These are phyloP conservation scores for Malassezia arunalokei DNA, from an alignment of 1,284 basidiomycete species.

Conservation along the genomic window DNA sequence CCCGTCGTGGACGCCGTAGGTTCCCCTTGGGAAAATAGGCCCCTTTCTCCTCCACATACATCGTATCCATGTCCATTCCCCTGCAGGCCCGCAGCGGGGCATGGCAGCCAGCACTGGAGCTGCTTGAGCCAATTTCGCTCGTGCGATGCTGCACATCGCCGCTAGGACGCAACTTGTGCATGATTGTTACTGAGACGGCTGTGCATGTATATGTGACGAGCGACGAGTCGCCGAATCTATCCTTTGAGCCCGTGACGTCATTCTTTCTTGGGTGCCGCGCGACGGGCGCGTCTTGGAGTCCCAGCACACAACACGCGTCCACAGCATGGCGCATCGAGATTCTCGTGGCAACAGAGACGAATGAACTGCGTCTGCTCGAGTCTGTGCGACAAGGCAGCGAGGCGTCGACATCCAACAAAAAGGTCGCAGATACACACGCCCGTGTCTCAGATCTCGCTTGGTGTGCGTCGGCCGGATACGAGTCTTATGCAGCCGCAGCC, in stretches of 20 bases:
- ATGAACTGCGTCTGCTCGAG: slow-evolving; percentile 6
- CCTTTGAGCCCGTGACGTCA: slow-evolving; percentile 5
- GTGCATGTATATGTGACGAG: slow-evolving; percentile 1
- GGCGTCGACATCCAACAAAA: background rate
- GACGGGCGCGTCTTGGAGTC: slow-evolving; percentile 8
- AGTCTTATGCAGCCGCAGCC: slow-evolving; percentile 8
- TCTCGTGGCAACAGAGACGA: slow-evolving; percentile 1
- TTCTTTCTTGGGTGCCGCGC: slow-evolving; percentile 6
- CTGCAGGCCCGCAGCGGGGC: slow-evolving; percentile 7
- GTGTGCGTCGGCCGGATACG: slow-evolving; percentile 12
- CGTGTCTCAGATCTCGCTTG: slow-evolving; percentile 7
- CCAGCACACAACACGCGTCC: background rate
- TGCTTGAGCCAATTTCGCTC: background rate
- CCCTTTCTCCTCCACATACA: background rate
- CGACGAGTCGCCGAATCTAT: background rate
- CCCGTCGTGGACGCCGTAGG: slow-evolving; percentile 3
- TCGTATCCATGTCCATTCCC: slow-evolving; percentile 2
- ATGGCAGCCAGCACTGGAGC: slow-evolving; percentile 10
- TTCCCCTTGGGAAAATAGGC: background rate
- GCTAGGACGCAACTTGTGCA: slow-evolving; percentile 8
- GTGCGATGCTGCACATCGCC: slow-evolving; percentile 13
- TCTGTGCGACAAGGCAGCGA: background rate
- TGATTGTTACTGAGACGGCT: slow-evolving; percentile 4
- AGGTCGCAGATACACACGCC: background rate
- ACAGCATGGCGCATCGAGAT: background rate